Evolutionary conservation across 2,329 filamentous ascomycete species (phyloP).

Genomic region (Kalaharituber pfeilii): DNA sequence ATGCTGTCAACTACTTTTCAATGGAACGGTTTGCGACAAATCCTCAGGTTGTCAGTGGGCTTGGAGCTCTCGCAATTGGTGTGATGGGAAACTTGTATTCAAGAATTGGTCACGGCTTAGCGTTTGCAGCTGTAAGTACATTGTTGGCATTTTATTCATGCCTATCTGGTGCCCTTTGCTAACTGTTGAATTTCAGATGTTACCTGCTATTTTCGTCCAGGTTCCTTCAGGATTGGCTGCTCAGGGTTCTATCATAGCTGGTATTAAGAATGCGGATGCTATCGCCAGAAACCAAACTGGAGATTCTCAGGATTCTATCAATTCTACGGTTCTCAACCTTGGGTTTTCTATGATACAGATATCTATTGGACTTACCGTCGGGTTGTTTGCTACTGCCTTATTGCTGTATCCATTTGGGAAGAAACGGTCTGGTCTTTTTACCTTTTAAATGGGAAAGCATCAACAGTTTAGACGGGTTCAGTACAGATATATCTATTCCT

Average conservation of each 20-base stretch:
- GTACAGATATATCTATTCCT: too few relatives aligned
- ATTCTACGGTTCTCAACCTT: constrained; percentile 33
- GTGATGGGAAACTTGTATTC: constrained; percentile 65
- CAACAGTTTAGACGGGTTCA: too few relatives aligned
- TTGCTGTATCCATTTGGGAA: constrained; percentile 36
- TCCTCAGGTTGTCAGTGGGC: constrained; percentile 57
- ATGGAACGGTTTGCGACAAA: constrained; percentile 49
- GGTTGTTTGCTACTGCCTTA: constrained; percentile 37
- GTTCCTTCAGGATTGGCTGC: constrained; percentile 47
- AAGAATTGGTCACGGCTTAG: constrained; percentile 56
- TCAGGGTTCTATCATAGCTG: constrained; percentile 40
- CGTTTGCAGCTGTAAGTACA: constrained; percentile 63
- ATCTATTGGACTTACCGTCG: constrained; percentile 45
- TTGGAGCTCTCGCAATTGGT: constrained; percentile 60
- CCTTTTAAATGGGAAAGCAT: neutral
- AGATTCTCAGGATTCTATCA: neutral
- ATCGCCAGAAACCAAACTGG: constrained; percentile 14
- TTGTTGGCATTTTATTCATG: too few relatives aligned
- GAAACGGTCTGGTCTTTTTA: constrained; percentile 26
- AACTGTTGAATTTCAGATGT: too few relatives aligned
- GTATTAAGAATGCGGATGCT: constrained; percentile 38
- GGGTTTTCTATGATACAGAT: constrained; percentile 43
- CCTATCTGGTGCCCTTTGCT: too few relatives aligned
- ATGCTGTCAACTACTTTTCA: constrained; percentile 57
- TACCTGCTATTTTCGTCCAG: constrained; percentile 68